Base-by-base conservation (phyloP, 257 asterid species). In the Eucommia ulmoides region DNA sequence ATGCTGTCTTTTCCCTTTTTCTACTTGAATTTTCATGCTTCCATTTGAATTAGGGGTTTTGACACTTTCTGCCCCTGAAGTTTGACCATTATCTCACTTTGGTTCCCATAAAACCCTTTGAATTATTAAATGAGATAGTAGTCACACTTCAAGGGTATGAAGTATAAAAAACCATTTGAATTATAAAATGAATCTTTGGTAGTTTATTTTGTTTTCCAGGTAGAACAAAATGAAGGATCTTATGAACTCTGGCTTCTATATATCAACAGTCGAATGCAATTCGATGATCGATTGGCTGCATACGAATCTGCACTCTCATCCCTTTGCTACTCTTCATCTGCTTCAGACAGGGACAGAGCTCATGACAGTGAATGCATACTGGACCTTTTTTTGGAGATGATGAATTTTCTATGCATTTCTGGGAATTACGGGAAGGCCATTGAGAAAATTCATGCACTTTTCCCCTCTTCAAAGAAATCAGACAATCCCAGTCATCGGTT, bases 161-260 rank as follows among this genome's bases (percentile, higher is more conserved):
- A n/a, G n/a, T n/a, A n/a, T n/a, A n/a, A n/a, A n/a, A n/a, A n/a
- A n/a, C n/a, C n/a, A n/a, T n/a, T n/a, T n/a, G n/a, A n/a, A n/a
- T n/a, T n/a, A n/a, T n/a, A n/a, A n/a, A n/a, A n/a, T n/a, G n/a
- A n/a, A n/a, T n/a, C n/a, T n/a, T n/a, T n/a, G n/a, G n/a, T n/a
- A n/a, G n/a, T n/a, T n/a, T n/a, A n/a, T n/a, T n/a, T n/a, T 42
- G 19, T 20, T 42, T 24, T 60, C 41, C 64, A 74, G 81, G 81
- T 70, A 38, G 61, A 58, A 20, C 51, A 60, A 56, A 64, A 46
- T 49, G 54, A 54, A 22, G 61, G 41, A 20, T 60, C 74, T 24
- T 74, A 70, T 51, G 81, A 66, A 44, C 74, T 74, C 57, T 74
- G 81, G 81, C 69, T 74, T 45, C 19, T 74, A 58, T 70, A 50